Percentiles rank a stretch among this genome's conserved stretches.
Evolutionary conservation across 2,329 filamentous ascomycete genomes (phyloP).

Genomic region (Pezicula neosporulosa): DNA sequence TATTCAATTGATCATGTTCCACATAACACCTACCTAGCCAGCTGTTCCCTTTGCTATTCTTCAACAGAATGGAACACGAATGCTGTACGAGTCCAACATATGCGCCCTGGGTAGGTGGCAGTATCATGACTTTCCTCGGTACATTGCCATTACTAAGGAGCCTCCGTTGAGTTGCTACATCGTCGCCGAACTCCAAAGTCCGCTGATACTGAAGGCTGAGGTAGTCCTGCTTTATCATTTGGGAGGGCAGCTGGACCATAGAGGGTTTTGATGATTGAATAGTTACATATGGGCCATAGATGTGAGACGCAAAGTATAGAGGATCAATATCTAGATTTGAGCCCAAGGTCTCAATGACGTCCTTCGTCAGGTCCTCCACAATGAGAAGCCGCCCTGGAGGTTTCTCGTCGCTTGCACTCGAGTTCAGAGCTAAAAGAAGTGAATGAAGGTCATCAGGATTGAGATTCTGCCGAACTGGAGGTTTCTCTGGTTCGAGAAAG

Average conservation of each 20-base stretch:
- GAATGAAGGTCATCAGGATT: neutral
- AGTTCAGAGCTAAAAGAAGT: too few relatives aligned
- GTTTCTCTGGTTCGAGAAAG: neutral
- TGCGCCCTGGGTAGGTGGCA: neutral
- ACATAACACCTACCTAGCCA: neutral
- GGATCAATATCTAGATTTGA: constrained; percentile 4
- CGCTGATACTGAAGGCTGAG: constrained; percentile 3
- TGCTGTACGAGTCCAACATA: constrained; percentile 2
- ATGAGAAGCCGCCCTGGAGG: constrained; percentile 3
- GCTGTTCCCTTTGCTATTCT: neutral
- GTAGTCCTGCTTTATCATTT: neutral
- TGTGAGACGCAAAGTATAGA: constrained; percentile 6
- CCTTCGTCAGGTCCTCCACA: constrained; percentile 5
- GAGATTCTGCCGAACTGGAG: neutral
- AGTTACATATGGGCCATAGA: constrained; percentile 2
- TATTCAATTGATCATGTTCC: too few relatives aligned
- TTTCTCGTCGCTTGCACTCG: neutral
- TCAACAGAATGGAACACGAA: neutral
- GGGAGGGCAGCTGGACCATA: neutral
- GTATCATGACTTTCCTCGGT: neutral
- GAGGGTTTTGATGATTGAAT: constrained; percentile 2
- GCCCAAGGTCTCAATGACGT: constrained; percentile 5
- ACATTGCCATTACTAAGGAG: constrained; percentile 4
- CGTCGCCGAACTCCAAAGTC: neutral
- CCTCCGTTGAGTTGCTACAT: neutral